Conservation (phyloP, 1,284 basidiomycete species). For the Baeospora myosura region DNA sequence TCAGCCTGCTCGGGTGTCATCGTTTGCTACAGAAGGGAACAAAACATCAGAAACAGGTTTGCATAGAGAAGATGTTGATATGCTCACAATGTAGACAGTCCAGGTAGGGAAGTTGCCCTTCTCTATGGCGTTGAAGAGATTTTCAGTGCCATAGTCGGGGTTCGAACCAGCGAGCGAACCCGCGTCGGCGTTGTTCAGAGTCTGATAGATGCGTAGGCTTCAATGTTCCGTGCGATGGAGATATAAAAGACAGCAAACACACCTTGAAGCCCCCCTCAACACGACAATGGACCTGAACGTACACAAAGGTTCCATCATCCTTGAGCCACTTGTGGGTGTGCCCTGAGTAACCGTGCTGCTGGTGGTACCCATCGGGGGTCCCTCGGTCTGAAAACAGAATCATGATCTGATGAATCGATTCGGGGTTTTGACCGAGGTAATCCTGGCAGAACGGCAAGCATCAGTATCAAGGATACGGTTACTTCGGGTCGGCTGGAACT, state of each 20-base stretch:
- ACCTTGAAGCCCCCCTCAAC: constrained; percentile 76
- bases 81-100: constrained; percentile 66
- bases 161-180: constrained; percentile 60
- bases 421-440: constrained; percentile 87
- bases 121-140: constrained; percentile 78
- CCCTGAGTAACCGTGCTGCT: constrained; percentile 86
- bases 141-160: constrained; percentile 75
- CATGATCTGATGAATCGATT: constrained; percentile 87
- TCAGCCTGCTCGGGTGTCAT: constrained; percentile 91
- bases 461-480: no score
- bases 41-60: constrained; percentile 12
- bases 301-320: constrained; percentile 74
- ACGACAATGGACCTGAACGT: constrained; percentile 76
- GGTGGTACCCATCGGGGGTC: constrained; percentile 78
- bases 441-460: no score
- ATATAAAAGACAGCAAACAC: constrained; percentile 13
- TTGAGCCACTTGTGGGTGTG: constrained; percentile 91
- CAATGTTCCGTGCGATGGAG: neutral
- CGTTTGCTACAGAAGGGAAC: constrained; percentile 51
- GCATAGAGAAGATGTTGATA: neutral
- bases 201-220: constrained; percentile 29
- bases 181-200: constrained; percentile 54
- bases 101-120: constrained; percentile 69
- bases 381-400: constrained; percentile 89
- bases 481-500: constrained; percentile 11